Evolutionary conservation across 495 filamentous ascomycete species (phyloP), one percentile per base, ranked within the genome.

Genomic region (Penicillium daleae): DNA sequence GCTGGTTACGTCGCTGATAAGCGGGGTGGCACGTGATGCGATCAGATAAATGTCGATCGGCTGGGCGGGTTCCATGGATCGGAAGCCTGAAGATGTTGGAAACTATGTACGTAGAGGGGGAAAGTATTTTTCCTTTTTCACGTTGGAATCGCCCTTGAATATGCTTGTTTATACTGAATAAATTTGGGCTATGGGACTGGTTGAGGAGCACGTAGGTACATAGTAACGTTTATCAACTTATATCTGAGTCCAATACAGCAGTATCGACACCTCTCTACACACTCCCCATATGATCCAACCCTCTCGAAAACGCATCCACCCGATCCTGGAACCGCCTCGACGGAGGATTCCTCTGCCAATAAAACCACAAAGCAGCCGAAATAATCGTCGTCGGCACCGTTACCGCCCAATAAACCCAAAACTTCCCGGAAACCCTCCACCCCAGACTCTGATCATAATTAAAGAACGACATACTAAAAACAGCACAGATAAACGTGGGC

Each of bases 401-500:
- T 22, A 77, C 62, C 15, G 57, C 71, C 73, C 73, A 78, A 57
- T 71, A 79, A 53, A 79, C 64, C 76, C 76, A 78, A 24, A 79
- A 68, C 24, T 74, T 71, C 17, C 57, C 55, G 0, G 74, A 72
- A 19, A 75, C 62, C 19, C 39, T 54, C 69, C 67, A 78, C 5
- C 60, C 67, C 17, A n/a, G 33, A 27, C 44, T 53, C 29, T 55
- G 51, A 31, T 59, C 64, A 33, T 64, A 77, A 19, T 71, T 63
- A 44, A 78, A 78, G 56, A 78, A 78, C 0, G 67, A 71, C 63
- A 73, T 78, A 50, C 73, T 73, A 62, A 78, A 78, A 17, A 78
- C 46, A 4, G 76, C 71, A 4, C 66, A 79, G 29, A 76, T 71
- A 22, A 78, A 80, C 0, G 77, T 79, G 10, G 75, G 72, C 22